Percentiles rank a stretch among this genome's conserved stretches.
phyloP scores from a whole-genome alignment of 768 basidiomycete species.

The Lanmaoa pseudosensibilis region DNA sequence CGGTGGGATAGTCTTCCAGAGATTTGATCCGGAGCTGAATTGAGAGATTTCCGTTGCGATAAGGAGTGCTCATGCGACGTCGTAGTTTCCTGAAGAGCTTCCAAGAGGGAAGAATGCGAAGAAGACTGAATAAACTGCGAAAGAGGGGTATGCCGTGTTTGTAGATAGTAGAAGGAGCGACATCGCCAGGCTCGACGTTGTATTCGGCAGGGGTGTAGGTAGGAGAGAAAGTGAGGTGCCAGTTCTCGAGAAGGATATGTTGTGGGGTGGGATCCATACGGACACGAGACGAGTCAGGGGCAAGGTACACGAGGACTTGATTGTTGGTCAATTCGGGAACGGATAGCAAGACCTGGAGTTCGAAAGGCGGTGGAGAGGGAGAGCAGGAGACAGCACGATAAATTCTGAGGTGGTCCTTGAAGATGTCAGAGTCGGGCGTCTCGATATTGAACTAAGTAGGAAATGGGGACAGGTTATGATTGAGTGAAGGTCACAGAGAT shows the following conservation, averaged over 20 bases:
- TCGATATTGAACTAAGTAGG: slow-evolving; percentile 72
- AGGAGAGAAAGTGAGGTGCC: slow-evolving; percentile 52
- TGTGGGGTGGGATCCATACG: slow-evolving; percentile 69
- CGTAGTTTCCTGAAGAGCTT: slow-evolving; percentile 64
- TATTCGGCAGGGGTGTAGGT: slow-evolving; percentile 13
- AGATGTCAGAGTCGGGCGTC: slow-evolving; percentile 70
- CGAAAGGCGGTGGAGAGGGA: slow-evolving; percentile 45
- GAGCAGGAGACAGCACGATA: slow-evolving; percentile 52
- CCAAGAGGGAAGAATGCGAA: slow-evolving; percentile 77
- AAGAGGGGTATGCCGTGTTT: slow-evolving; percentile 84
- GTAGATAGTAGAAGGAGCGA: slow-evolving; percentile 75
- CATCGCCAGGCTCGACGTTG: slow-evolving; percentile 40
- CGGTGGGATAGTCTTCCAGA: slow-evolving; percentile 30
- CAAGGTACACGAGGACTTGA: slow-evolving; percentile 68
- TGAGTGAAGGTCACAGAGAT: background rate
- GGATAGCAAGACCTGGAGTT: slow-evolving; percentile 67
- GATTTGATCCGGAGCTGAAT: slow-evolving; percentile 50
- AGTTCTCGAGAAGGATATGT: slow-evolving; percentile 72
- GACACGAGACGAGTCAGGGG: slow-evolving; percentile 57
- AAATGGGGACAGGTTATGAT: background rate
- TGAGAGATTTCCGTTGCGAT: slow-evolving; percentile 44
- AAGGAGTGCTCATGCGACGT: slow-evolving; percentile 36
- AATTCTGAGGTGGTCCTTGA: slow-evolving; percentile 56
- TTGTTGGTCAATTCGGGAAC: slow-evolving; percentile 69
- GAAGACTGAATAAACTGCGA: slow-evolving; percentile 66